Evolutionary conservation across 495 filamentous ascomycete genomes (phyloP).

Genomic region (Xeromyces bisporus): DNA sequence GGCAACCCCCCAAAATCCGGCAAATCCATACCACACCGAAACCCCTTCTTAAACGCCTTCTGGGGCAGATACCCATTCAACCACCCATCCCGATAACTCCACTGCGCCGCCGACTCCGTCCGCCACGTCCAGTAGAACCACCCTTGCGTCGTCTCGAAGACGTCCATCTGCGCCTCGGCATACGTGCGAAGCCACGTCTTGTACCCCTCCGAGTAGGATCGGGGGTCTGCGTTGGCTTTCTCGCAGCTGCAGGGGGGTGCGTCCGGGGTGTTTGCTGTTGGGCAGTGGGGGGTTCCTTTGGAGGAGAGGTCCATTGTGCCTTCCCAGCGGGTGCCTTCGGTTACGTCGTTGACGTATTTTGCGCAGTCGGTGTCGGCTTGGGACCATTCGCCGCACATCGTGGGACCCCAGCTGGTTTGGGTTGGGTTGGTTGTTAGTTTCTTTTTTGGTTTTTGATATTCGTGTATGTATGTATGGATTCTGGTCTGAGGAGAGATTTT

Average conservation of each 20-base stretch:
- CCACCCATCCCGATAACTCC: constrained; percentile 82
- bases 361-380: constrained; percentile 97
- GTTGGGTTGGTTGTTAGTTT: background rate
- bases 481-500: background rate
- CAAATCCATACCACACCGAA: constrained; percentile 51
- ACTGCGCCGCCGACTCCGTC: constrained; percentile 67
- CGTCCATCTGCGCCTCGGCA: constrained; percentile 87
- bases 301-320: constrained; percentile 47
- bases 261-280: constrained; percentile 27
- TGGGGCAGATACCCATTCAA: constrained; percentile 67
- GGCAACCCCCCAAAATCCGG: constrained; percentile 52
- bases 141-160: constrained; percentile 79
- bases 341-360: constrained; percentile 74
- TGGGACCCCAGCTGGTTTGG: constrained; percentile 59
- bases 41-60: constrained; percentile 58
- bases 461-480: no score
- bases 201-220: constrained; percentile 52
- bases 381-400: constrained; percentile 94
- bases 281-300: constrained; percentile 52
- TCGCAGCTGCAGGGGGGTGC: constrained; percentile 49
- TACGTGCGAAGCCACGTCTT: constrained; percentile 77
- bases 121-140: constrained; percentile 99
- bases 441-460: no score
- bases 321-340: constrained; percentile 76
- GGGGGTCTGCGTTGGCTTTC: constrained; percentile 54